Evolutionary conservation across 768 basidiomycete genomes (phyloP).

Genomic region (Hygrophoropsis aurantiaca): DNA sequence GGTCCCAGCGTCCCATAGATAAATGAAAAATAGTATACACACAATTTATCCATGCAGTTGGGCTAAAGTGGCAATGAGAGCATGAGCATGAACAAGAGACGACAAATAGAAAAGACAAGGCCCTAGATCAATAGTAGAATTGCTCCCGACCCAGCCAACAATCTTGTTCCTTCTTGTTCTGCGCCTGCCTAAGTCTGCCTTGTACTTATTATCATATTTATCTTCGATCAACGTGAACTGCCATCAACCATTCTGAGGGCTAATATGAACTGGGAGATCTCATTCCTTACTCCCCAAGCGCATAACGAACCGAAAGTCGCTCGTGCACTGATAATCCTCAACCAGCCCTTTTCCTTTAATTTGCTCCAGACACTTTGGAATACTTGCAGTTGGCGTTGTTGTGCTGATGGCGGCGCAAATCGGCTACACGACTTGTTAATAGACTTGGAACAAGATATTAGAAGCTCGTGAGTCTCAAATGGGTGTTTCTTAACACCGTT

Average conservation of each 20-base stretch:
- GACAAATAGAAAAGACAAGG: too few species aligned
- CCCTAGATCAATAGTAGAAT: background rate
- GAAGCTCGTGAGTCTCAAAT: conserved; percentile 12
- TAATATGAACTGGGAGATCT: conserved; percentile 18
- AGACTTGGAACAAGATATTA: conserved; percentile 10
- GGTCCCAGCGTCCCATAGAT: conserved; percentile 23
- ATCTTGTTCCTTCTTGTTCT: background rate
- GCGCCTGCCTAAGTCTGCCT: too few species aligned
- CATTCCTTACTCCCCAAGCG: conserved; percentile 21
- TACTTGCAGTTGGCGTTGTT: conserved; percentile 52
- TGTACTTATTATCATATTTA: too few species aligned
- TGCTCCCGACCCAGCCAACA: background rate
- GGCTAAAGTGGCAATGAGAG: conserved; percentile 1
- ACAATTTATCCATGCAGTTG: conserved; percentile 6
- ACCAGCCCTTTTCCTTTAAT: conserved; percentile 74
- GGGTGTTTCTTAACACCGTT: background rate
- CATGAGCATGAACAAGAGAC: background rate
- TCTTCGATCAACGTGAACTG: too few species aligned
- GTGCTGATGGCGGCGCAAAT: conserved; percentile 91
- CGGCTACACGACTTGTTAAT: conserved; percentile 62
- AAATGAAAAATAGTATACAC: conserved; percentile 3
- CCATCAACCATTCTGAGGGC: too few species aligned
- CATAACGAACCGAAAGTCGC: background rate
- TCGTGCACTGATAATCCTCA: conserved; percentile 80
- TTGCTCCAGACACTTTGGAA: conserved; percentile 67